Percentiles rank a stretch among this genome's conserved stretches.
Conservation (phyloP, 2,329 filamentous ascomycete genomes). For the Aspergillus quadrilineatus region DNA sequence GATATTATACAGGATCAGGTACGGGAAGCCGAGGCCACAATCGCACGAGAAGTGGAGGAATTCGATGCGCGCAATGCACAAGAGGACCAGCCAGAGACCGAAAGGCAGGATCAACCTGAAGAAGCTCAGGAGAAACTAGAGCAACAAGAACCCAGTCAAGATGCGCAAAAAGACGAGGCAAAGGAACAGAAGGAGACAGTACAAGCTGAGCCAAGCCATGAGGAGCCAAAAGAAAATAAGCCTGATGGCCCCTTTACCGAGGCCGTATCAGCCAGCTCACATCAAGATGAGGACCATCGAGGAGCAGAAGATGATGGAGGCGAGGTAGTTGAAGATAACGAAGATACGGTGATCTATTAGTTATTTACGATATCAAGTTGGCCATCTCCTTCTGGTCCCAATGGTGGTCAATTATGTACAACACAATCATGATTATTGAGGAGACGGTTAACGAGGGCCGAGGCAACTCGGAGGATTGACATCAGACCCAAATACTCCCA, state of each 20-base stretch:
- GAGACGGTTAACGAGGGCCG: conserved; percentile 12
- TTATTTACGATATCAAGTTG: not conserved
- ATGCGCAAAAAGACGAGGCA: conserved; percentile 32
- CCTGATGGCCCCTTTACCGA: conserved; percentile 28
- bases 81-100: conserved; percentile 16
- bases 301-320: conserved; percentile 66
- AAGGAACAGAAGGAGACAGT: conserved; percentile 46
- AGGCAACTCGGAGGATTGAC: conserved; percentile 14
- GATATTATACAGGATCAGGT: conserved; percentile 69
- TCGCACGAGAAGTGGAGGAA: conserved; percentile 64
- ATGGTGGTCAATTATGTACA: not conserved
- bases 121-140: conserved; percentile 21
- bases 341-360: conserved; percentile 89
- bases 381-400: not conserved
- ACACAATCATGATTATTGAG: not conserved
- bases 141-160: conserved; percentile 19
- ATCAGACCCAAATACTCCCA: not conserved
- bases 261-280: conserved; percentile 34
- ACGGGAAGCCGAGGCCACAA: conserved; percentile 60
- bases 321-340: conserved; percentile 78
- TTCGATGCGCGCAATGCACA: conserved; percentile 54
- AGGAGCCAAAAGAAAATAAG: conserved; percentile 14
- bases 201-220: conserved; percentile 24
- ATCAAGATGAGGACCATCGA: conserved; percentile 44
- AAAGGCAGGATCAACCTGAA: conserved; percentile 25